phyloP scores from a whole-genome alignment of 495 filamentous ascomycete species.

The Penicillium coffeae region DNA sequence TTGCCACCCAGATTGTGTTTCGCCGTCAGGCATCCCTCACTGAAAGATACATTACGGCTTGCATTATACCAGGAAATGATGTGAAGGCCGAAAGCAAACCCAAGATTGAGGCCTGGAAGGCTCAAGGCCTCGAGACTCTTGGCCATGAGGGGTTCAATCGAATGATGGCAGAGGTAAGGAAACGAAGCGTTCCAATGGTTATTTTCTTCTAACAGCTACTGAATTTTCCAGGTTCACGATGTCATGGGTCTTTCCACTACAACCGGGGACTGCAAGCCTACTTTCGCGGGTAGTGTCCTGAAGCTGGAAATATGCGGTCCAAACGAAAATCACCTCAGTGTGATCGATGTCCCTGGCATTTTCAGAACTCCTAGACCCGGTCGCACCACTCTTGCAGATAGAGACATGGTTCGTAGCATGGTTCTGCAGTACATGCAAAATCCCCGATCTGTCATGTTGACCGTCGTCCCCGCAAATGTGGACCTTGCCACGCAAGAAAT shows the following conservation, averaged over 20 bases:
- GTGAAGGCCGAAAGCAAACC: constrained; percentile 15
- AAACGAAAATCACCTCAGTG: constrained; percentile 51
- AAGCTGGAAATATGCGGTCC: constrained; percentile 58
- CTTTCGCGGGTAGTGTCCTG: constrained; percentile 56
- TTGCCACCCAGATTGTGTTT: constrained; percentile 48
- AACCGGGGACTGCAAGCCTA: constrained; percentile 11
- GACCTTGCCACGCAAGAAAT: constrained; percentile 63
- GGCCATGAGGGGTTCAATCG: not conserved
- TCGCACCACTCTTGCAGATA: constrained; percentile 47
- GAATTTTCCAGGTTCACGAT: constrained; percentile 18
- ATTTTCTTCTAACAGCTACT: not conserved
- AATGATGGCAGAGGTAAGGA: constrained; percentile 2
- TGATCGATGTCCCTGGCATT: constrained; percentile 63
- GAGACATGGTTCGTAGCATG: constrained; percentile 48
- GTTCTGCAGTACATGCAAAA: constrained; percentile 52
- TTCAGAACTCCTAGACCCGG: constrained; percentile 53
- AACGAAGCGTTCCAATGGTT: not conserved
- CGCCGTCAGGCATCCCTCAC: constrained; percentile 24
- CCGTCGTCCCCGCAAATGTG: constrained; percentile 59
- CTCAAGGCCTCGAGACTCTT: constrained; percentile 1
- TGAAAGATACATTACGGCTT: constrained; percentile 13
- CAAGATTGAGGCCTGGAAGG: constrained; percentile 23
- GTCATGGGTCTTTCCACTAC: constrained; percentile 27
- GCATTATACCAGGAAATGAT: constrained; percentile 23
- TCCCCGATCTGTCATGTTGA: constrained; percentile 52